phyloP scores from a whole-genome alignment of 179 eudicot genomes.

The Actinidia arguta region DNA sequence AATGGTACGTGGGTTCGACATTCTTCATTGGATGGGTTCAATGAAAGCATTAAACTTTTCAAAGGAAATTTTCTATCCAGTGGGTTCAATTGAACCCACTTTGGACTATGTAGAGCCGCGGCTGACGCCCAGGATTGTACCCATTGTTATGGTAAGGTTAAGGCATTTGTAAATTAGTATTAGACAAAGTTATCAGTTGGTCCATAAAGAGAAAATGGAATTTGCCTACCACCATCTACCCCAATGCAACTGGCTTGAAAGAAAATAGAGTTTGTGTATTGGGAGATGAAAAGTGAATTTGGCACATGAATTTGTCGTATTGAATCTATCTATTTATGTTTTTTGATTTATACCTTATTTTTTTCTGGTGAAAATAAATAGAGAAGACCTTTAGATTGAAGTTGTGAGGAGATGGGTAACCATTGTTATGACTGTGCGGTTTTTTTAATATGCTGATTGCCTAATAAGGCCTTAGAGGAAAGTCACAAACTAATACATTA shows the following conservation, averaged over 20 bases:
- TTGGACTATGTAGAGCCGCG: too few species aligned
- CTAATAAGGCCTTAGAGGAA: neutral
- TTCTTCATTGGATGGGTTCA: too few species aligned
- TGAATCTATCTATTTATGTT: neutral
- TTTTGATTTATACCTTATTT: neutral
- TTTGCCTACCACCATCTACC: neutral
- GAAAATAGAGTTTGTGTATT: neutral
- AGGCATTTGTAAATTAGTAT: neutral
- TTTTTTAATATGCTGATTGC: neutral
- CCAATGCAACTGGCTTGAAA: neutral
- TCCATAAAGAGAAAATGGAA: neutral
- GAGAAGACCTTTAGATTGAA: neutral
- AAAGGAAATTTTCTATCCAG: too few species aligned
- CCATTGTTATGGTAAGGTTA: neutral
- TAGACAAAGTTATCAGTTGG: conserved; percentile 12
- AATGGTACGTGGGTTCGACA: too few species aligned
- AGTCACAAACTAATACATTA: neutral
- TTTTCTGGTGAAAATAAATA: neutral
- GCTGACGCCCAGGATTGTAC: neutral
- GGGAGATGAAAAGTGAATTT: neutral
- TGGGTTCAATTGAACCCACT: too few species aligned
- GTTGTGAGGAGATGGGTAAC: neutral
- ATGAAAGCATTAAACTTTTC: too few species aligned
- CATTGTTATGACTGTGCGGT: neutral
- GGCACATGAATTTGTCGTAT: neutral